A percentile compares a stretch with the other conserved stretches of the same genome.
These are phyloP conservation scores for Chimonanthus salicifolius DNA, from an alignment of 164 flowering plant species.

Conservation along the genomic window DNA sequence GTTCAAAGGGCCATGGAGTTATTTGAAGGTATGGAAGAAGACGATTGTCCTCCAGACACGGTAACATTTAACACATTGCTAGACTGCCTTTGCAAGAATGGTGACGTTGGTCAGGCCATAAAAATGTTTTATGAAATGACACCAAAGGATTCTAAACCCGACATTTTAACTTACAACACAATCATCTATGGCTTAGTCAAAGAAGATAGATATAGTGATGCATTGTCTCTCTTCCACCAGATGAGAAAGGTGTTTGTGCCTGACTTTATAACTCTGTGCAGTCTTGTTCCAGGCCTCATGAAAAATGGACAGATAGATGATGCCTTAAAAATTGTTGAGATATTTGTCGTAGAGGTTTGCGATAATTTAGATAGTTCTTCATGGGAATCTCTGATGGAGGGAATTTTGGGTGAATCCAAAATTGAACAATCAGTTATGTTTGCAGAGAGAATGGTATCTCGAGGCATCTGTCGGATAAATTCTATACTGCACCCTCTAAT, in stretches of 20 bases:
- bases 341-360: conserved; percentile 28
- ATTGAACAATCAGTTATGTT: conserved; percentile 40
- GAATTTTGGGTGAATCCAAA: conserved; percentile 48
- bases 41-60: conserved; percentile 26
- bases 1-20: conserved; percentile 47
- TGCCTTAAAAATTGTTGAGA: conserved; percentile 45
- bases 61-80: conserved; percentile 31
- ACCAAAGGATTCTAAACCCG: conserved; percentile 48
- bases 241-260: conserved; percentile 64
- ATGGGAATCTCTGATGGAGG: conserved; percentile 63
- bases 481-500: conserved; percentile 53
- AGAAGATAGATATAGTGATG: conserved; percentile 45
- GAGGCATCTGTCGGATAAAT: conserved; percentile 45
- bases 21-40: conserved; percentile 27
- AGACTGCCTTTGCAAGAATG: conserved; percentile 44
- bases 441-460: conserved; percentile 41
- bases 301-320: conserved; percentile 48
- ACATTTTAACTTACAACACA: conserved; percentile 77
- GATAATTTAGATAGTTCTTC: conserved; percentile 26
- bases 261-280: conserved; percentile 67
- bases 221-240: conserved; percentile 80
- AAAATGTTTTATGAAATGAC: conserved; percentile 55
- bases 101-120: conserved; percentile 56
- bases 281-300: conserved; percentile 67
- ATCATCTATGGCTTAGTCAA: conserved; percentile 64